Percentiles rank a stretch among this genome's conserved stretches.
These are phyloP conservation scores for Scortechinia acanthostroma DNA, from an alignment of 2,329 filamentous ascomycete species.

Conservation along the genomic window DNA sequence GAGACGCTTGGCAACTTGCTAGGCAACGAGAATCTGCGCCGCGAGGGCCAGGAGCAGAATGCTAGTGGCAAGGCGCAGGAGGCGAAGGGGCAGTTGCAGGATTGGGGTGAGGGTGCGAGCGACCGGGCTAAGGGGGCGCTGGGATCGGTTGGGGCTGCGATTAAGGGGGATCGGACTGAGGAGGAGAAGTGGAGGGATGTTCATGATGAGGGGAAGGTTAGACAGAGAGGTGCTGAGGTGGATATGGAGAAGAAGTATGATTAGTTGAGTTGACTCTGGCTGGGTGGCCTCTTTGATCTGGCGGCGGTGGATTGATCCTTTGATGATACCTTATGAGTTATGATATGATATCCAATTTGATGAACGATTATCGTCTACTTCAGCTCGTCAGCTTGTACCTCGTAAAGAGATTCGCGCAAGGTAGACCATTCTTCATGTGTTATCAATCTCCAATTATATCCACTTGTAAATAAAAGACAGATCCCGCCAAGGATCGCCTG, in stretches of 20 bases:
- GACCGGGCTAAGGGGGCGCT: neutral
- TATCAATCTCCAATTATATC: no score
- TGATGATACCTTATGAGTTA: no score
- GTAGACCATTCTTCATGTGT: no score
- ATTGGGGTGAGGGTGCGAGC: conserved; percentile 41
- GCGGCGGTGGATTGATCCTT: no score
- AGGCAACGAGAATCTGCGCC: conserved; percentile 47
- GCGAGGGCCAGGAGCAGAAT: conserved; percentile 49
- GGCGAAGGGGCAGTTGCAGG: conserved; percentile 48
- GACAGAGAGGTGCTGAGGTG: neutral
- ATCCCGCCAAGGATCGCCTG: no score
- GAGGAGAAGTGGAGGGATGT: neutral
- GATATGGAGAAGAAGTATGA: conserved; percentile 1
- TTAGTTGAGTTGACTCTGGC: no score
- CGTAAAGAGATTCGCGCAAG: no score
- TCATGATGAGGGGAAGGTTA: neutral
- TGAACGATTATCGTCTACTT: no score
- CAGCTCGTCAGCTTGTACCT: no score
- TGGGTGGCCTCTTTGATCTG: no score
- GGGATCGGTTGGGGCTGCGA: neutral
- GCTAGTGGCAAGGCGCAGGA: conserved; percentile 49
- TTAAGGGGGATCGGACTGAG: neutral
- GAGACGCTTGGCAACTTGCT: conserved; percentile 47
- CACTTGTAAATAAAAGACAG: no score
- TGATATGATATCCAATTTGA: no score